phyloP scores from a whole-genome alignment of 2,329 filamentous ascomycete species.

The Escovopsis weberi region DNA sequence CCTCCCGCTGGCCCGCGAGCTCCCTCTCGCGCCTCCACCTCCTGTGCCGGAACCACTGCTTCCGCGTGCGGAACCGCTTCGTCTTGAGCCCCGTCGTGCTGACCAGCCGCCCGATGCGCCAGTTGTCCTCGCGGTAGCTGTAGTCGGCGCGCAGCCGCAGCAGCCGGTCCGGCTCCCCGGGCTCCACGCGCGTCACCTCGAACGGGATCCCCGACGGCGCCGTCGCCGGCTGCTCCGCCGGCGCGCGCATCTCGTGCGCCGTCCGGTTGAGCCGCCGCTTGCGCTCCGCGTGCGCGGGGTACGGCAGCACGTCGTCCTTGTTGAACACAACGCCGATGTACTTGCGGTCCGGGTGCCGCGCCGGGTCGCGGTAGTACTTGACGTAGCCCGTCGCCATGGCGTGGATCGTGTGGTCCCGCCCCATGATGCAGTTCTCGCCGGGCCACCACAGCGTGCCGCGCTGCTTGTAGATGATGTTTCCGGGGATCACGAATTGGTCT shows the following conservation, averaged over 20 bases:
- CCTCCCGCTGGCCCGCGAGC: conserved; percentile 26
- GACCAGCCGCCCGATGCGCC: conserved; percentile 40
- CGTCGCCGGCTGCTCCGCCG: conserved; percentile 22
- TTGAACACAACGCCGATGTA: conserved; percentile 91
- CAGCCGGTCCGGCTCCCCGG: conserved; percentile 30
- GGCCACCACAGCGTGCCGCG: conserved; percentile 89
- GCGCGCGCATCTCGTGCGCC: conserved; percentile 30
- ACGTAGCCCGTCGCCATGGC: conserved; percentile 78
- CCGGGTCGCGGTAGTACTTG: conserved; percentile 87
- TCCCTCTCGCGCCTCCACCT: conserved; percentile 28
- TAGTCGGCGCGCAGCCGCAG: conserved; percentile 38
- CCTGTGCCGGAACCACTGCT: conserved; percentile 31
- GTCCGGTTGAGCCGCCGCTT: conserved; percentile 65
- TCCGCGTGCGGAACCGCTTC: conserved; percentile 35
- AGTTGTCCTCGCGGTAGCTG: conserved; percentile 46
- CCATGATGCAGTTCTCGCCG: conserved; percentile 90
- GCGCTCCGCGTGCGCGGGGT: conserved; percentile 57
- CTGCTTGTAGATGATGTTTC: conserved; percentile 97
- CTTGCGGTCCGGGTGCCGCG: conserved; percentile 68
- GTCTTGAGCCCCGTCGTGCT: conserved; percentile 35
- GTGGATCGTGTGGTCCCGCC: conserved; percentile 92
- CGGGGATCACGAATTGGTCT: conserved; percentile 88
- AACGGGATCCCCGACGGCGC: conserved; percentile 37
- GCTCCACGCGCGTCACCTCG: conserved; percentile 27
- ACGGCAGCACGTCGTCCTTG: conserved; percentile 65